Evolutionary conservation across 805 yeast genomes (phyloP).

Genomic region (Wickerhamomyces mucosus): DNA sequence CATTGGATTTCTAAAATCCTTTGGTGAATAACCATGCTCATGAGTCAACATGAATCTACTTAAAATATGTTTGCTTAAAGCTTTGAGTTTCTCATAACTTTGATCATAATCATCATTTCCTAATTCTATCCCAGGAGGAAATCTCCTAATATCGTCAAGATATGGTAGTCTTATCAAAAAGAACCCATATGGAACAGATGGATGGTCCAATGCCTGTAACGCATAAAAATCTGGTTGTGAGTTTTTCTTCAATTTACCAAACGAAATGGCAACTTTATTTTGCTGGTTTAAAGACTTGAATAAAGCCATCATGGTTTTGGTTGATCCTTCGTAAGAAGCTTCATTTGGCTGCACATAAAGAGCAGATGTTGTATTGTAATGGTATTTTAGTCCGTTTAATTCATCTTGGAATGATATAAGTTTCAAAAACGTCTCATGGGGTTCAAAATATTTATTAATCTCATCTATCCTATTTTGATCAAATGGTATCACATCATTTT

Average conservation of each 20-base stretch:
- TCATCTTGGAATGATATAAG: constrained; percentile 58
- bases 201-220: constrained; percentile 41
- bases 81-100: constrained; percentile 4
- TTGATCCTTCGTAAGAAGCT: constrained; percentile 50
- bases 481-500: constrained; percentile 30
- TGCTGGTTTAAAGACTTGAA: constrained; percentile 47
- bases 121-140: constrained; percentile 34
- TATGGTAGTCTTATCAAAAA: constrained; percentile 62
- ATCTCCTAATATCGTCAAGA: constrained; percentile 61
- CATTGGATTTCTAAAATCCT: constrained; percentile 52
- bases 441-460: constrained; percentile 24
- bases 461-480: constrained; percentile 27
- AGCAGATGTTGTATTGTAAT: constrained; percentile 44
- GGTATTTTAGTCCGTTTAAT: constrained; percentile 33
- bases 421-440: constrained; percentile 41
- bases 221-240: constrained; percentile 50
- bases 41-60: constrained; percentile 28
- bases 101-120: constrained; percentile 4
- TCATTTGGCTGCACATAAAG: constrained; percentile 62
- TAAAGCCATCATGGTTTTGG: constrained; percentile 55
- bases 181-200: constrained; percentile 45
- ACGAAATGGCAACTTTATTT: constrained; percentile 54
- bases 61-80: constrained; percentile 18
- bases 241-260: constrained; percentile 52
- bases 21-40: constrained; percentile 44